Conservation (phyloP, 1,284 basidiomycete genomes). For the Chalciporus sp. region DNA sequence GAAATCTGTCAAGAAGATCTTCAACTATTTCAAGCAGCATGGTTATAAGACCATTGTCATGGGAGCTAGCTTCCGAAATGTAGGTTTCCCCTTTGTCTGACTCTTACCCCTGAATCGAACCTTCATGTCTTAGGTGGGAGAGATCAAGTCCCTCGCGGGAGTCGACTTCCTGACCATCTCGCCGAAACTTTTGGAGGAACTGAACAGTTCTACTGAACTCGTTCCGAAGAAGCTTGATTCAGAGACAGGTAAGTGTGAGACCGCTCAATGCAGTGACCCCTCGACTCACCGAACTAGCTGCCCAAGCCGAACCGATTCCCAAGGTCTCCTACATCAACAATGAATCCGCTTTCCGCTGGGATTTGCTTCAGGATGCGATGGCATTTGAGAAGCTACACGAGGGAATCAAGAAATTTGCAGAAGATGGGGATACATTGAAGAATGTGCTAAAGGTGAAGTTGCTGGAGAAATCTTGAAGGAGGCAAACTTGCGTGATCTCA, state of each 20-base stretch:
- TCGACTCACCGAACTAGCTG: slow-evolving; percentile 40
- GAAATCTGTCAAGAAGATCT: slow-evolving; percentile 92
- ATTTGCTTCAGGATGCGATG: slow-evolving; percentile 88
- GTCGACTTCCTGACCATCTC: slow-evolving; percentile 97
- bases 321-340: slow-evolving; percentile 91
- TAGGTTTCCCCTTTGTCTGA: slow-evolving; percentile 38
- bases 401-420: slow-evolving; percentile 95
- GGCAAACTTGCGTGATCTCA: too few species aligned
- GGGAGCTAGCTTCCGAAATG: slow-evolving; percentile 98
- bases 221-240: slow-evolving; percentile 88
- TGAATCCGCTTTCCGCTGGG: slow-evolving; percentile 93
- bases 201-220: slow-evolving; percentile 73
- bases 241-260: slow-evolving; percentile 53
- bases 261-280: background rate
- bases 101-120: background rate
- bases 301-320: slow-evolving; percentile 61
- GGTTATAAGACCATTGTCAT: slow-evolving; percentile 98
- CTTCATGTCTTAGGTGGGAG: slow-evolving; percentile 59
- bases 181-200: slow-evolving; percentile 87
- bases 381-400: slow-evolving; percentile 95
- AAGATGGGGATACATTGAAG: slow-evolving; percentile 93
- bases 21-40: slow-evolving; percentile 99
- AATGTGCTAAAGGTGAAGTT: slow-evolving; percentile 82
- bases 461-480: slow-evolving; percentile 17
- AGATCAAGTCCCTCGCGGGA: slow-evolving; percentile 94